phyloP scores from a whole-genome alignment of 2,329 filamentous ascomycete genomes.

The Talaromyces funiculosus region DNA sequence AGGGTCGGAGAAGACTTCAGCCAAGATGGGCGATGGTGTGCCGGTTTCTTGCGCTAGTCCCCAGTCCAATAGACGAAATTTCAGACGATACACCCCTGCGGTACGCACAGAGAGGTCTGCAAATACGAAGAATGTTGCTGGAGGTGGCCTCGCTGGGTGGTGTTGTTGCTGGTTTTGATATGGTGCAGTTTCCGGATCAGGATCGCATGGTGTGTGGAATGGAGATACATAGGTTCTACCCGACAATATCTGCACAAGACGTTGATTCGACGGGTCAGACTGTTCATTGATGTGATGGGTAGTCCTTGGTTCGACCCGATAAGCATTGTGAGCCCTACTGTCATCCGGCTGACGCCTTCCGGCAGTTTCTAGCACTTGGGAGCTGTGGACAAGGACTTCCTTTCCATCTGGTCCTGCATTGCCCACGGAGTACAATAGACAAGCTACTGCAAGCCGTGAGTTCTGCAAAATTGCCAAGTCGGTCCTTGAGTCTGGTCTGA shows the following conservation, averaged over 20 bases:
- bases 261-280: background rate
- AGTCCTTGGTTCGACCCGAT: background rate
- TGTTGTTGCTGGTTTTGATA: background rate
- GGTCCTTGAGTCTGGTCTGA: slow-evolving; percentile 32
- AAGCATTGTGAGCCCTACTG: background rate
- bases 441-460: slow-evolving; percentile 39
- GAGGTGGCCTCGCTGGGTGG: slow-evolving; percentile 16
- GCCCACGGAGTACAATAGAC: slow-evolving; percentile 35
- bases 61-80: slow-evolving; percentile 44
- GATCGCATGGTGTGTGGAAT: slow-evolving; percentile 39
- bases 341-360: slow-evolving; percentile 14
- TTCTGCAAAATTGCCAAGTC: slow-evolving; percentile 37
- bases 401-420: slow-evolving; percentile 11
- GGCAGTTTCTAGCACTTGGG: slow-evolving; percentile 12
- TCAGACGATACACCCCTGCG: slow-evolving; percentile 40
- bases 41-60: slow-evolving; percentile 30
- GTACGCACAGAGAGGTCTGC: slow-evolving; percentile 43
- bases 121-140: slow-evolving; percentile 45
- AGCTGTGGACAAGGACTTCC: slow-evolving; percentile 16
- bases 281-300: background rate
- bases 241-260: slow-evolving; percentile 28
- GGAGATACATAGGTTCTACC: slow-evolving; percentile 39
- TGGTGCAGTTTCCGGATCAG: slow-evolving; percentile 39
- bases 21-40: slow-evolving; percentile 33
- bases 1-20: slow-evolving; percentile 36